A percentile compares a stretch with the other conserved stretches of the same genome.
These are phyloP conservation scores for Sugiyamaella novakii DNA, from an alignment of 1,139 yeast genomes.

Conservation along the genomic window DNA sequence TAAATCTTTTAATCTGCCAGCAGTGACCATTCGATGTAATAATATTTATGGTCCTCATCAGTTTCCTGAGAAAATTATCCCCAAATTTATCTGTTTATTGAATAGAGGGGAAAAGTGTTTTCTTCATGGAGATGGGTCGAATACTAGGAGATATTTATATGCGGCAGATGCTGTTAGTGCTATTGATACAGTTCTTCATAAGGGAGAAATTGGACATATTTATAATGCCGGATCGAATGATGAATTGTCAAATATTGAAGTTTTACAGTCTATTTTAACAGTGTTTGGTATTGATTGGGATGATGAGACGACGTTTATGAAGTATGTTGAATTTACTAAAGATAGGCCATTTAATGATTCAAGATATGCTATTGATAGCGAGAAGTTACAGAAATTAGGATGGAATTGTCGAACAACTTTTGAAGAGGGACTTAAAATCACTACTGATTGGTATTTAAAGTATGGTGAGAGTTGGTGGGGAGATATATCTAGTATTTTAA, in stretches of 20 bases:
- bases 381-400: slow-evolving; percentile 48
- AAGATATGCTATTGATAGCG: slow-evolving; percentile 49
- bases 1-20: slow-evolving; percentile 50
- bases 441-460: slow-evolving; percentile 43
- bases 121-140: slow-evolving; percentile 54
- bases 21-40: slow-evolving; percentile 52
- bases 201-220: slow-evolving; percentile 43
- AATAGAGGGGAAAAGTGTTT: slow-evolving; percentile 38
- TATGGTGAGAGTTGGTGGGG: slow-evolving; percentile 42
- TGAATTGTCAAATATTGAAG: slow-evolving; percentile 49
- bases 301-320: slow-evolving; percentile 24
- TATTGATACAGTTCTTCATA: slow-evolving; percentile 43
- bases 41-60: slow-evolving; percentile 61
- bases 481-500: slow-evolving; percentile 30
- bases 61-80: slow-evolving; percentile 60
- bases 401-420: slow-evolving; percentile 51
- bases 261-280: slow-evolving; percentile 38
- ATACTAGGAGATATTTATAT: slow-evolving; percentile 53
- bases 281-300: slow-evolving; percentile 34
- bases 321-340: slow-evolving; percentile 42
- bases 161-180: slow-evolving; percentile 54
- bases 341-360: slow-evolving; percentile 58
- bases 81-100: slow-evolving; percentile 44
- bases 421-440: slow-evolving; percentile 43
- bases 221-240: slow-evolving; percentile 55